Base-by-base conservation (phyloP, 352 stramenopile genomes). In the Blastocystis sp. region DNA sequence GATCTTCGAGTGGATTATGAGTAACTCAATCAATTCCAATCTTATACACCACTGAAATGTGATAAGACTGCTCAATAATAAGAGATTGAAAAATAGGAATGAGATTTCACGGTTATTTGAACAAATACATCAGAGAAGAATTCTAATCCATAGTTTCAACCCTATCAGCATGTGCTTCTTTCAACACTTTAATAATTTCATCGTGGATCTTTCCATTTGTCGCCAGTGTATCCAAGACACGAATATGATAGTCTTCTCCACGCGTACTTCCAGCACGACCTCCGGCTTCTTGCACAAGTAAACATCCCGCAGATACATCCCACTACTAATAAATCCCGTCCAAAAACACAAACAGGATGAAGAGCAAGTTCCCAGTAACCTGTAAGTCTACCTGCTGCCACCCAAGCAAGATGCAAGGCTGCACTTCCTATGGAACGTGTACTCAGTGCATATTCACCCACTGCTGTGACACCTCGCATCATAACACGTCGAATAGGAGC, bases 361-460 rank as follows among this genome's bases (percentile, higher is more conserved):
- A 94, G 91, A 89, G 98, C 95, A 87, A 98, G 95, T 81, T 98
- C 95, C 91, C 93, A 98, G 91, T 98, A 98, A 9, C 92, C 94
- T 90, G 94, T 94, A 88, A 98, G 93, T 64, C 95, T 92, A 54
- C 95, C 96, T 73, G 93, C 94, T 3, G 93, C 93, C 3, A 96
- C 95, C 95, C 95, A 98, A 15, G 95, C 95, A 7, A 98, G 91
- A 92, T 98, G 96, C 13, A 98, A 91, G 0, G 96, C 95, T 9
- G 96, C 94, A 53, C 93, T 94, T 56, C 95, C 96, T 76, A 98
- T 91, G 90, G 98, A 94, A 5, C 93, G 91, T 66, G 53, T 79
- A 22, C 56, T 69, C 93, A 91, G 19, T 78, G 90, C 60, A 94
- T 89, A 37, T 40, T 73, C 22, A 59, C 64, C 90, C 91, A 89